Percentiles rank a stretch among this genome's conserved stretches.
These are phyloP conservation scores for Alternaria sp. DNA, from an alignment of 2,329 filamentous ascomycete species.

Conservation along the genomic window DNA sequence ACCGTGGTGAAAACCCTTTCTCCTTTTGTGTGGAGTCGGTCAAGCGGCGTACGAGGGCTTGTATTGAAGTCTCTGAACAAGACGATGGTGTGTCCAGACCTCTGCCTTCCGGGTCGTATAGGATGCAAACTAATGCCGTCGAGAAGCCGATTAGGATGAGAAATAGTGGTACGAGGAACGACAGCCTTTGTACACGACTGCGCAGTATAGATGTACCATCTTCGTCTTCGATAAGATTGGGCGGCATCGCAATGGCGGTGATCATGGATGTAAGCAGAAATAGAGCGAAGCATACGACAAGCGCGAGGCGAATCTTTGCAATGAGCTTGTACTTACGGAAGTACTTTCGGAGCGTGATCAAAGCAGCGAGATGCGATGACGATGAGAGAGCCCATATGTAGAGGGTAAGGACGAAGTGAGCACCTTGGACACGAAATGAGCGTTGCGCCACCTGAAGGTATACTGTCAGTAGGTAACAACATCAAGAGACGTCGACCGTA, in stretches of 20 bases:
- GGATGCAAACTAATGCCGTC: conserved; percentile 39
- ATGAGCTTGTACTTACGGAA: conserved; percentile 41
- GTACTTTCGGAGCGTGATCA: conserved; percentile 45
- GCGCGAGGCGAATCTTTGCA: conserved; percentile 38
- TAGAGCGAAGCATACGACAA: conserved; percentile 39
- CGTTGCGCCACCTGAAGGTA: conserved; percentile 34
- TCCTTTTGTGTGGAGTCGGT: conserved; percentile 15
- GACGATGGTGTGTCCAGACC: conserved; percentile 10
- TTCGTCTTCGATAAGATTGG: conserved; percentile 5
- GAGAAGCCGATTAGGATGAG: conserved; percentile 43
- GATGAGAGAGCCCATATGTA: conserved; percentile 44
- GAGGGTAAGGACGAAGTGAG: conserved; percentile 44
- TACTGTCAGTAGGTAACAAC: background rate
- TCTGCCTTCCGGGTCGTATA: conserved; percentile 29
- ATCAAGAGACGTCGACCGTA: background rate
- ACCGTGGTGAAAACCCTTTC: background rate
- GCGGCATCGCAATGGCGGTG: conserved; percentile 33
- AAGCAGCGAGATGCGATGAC: conserved; percentile 44
- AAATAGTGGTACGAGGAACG: conserved; percentile 36
- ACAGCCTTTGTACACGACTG: conserved; percentile 29
- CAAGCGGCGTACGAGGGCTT: conserved; percentile 11
- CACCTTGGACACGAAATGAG: conserved; percentile 37
- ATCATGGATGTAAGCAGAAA: conserved; percentile 42
- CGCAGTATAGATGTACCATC: conserved; percentile 15
- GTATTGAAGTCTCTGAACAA: conserved; percentile 6